Conservation (phyloP, 192 early-diverging fungal species). For the Mortierella hygrophila region DNA sequence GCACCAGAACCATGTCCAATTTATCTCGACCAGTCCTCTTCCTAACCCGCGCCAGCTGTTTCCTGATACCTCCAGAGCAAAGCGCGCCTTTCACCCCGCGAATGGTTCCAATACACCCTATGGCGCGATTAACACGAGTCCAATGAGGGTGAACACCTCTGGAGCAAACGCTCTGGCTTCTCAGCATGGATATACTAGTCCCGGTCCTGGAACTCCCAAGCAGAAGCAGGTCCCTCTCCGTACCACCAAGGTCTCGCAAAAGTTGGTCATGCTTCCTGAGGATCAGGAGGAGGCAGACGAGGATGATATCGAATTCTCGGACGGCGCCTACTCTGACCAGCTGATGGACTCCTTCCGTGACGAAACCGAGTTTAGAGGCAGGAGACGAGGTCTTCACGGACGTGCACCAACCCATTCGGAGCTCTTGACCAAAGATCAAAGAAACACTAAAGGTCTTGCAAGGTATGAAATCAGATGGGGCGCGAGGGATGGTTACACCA, state of each 20-base stretch:
- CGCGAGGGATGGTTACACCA: not conserved
- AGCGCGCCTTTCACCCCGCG: slow-evolving; percentile 42
- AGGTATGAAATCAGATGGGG: slow-evolving; percentile 25
- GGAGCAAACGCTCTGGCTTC: slow-evolving; percentile 24
- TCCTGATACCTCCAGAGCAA: slow-evolving; percentile 29
- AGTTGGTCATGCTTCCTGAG: slow-evolving; percentile 86
- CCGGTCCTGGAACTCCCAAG: slow-evolving; percentile 32
- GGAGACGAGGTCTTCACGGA: slow-evolving; percentile 44
- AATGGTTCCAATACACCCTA: slow-evolving; percentile 19
- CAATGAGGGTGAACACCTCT: slow-evolving; percentile 43
- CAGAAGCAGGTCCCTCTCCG: slow-evolving; percentile 74
- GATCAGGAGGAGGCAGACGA: slow-evolving; percentile 40
- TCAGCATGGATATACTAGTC: slow-evolving; percentile 27
- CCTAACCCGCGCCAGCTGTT: slow-evolving; percentile 53
- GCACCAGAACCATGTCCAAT: slow-evolving; percentile 46
- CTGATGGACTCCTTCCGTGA: slow-evolving; percentile 35
- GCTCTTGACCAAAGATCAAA: slow-evolving; percentile 65
- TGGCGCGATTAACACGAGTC: slow-evolving; percentile 35
- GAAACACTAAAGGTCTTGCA: slow-evolving; percentile 60
- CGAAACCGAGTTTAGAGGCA: slow-evolving; percentile 28
- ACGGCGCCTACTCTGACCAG: slow-evolving; percentile 16
- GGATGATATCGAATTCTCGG: slow-evolving; percentile 31
- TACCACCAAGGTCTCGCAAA: slow-evolving; percentile 92
- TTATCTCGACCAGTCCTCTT: slow-evolving; percentile 44
- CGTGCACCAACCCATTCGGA: slow-evolving; percentile 65